Evolutionary conservation across 1,284 basidiomycete species (phyloP).

Genomic region (Lentinus polychrous): DNA sequence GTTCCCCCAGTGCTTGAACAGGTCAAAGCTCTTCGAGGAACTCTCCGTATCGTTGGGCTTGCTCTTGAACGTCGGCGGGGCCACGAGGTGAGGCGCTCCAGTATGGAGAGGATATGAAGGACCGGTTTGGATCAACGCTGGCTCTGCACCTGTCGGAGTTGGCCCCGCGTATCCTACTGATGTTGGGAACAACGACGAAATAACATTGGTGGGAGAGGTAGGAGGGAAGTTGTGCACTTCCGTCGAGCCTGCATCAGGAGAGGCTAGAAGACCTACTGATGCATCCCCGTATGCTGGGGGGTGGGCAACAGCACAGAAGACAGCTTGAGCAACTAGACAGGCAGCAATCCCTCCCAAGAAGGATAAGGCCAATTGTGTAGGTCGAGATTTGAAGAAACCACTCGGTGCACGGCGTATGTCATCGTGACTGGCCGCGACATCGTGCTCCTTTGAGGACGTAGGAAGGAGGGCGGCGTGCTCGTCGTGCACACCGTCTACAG

Average conservation of each 20-base stretch:
- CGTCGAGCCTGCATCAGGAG: conserved; percentile 66
- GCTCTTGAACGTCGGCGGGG: conserved; percentile 24
- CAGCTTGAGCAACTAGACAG: conserved; percentile 34
- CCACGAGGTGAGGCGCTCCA: conserved; percentile 60
- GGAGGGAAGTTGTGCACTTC: conserved; percentile 67
- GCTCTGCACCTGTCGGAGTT: conserved; percentile 81
- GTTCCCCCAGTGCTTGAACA: conserved; percentile 79
- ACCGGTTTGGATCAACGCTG: conserved; percentile 72
- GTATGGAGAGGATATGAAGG: conserved; percentile 71
- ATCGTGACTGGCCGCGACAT: conserved; percentile 7
- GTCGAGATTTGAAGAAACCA: conserved; percentile 9
- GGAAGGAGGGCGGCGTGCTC: conserved; percentile 33
- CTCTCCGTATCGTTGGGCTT: conserved; percentile 2
- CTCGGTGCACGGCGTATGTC: conserved; percentile 8
- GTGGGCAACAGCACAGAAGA: conserved; percentile 29
- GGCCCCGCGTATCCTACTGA: conserved; percentile 75
- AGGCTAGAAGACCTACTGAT: conserved; percentile 31
- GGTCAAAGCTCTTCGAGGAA: conserved; percentile 36
- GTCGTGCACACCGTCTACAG: conserved; percentile 9
- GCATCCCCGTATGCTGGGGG: conserved; percentile 2
- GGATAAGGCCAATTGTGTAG: conserved; percentile 31
- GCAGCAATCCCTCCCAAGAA: conserved; percentile 40
- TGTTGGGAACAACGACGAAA: conserved; percentile 66
- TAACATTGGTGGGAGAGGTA: conserved; percentile 57
- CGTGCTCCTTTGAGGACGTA: conserved; percentile 13